Evolutionary conservation across 106 monocot genomes (phyloP), one percentile per base, ranked within the genome.

Genomic region (Iris macrosiphon): DNA sequence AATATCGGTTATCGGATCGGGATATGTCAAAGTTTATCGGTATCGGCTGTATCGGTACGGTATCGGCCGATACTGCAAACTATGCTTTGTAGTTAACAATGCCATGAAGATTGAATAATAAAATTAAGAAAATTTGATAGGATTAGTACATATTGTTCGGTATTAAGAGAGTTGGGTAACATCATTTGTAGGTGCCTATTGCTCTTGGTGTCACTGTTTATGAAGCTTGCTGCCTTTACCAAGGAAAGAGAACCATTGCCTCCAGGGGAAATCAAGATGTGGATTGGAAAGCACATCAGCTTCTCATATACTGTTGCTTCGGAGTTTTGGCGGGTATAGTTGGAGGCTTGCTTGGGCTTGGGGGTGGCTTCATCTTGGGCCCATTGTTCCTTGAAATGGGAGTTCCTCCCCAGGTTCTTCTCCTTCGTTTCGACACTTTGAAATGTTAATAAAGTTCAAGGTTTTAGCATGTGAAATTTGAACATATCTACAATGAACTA

Each of bases 351-450:
- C 82, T 82, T 55, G 82, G 73, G 1, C 65, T 82, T 26, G 77
- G 77, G 65, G 82, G 82, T 31, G 77, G 82, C 10, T 82, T 82
- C 57, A 82, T 82, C 50, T 62, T 83, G 49, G 78, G 83, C 7
- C 70, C 83, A 21, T 39, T 83, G 33, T 83, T 83, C 45, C 74
- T 83, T 42, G 77, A 82, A 52, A 61, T 83, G 52, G 83, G 77
- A 58, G 70, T 74, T 31, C 74, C 78, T 40, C 74, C 83, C 23
- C 74, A 78, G 83, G 74, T 78, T 59, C 17, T 43, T 13, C 21
- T 23, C 4, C 64, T 45, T 34, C 29, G n/a, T n/a, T n/a, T n/a
- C n/a, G n/a, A 0, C 41, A 21, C 16, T 20, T 20, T 26, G 21
- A 2, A 27, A 28, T 39, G 6, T 34, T 39, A 4, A 45, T 45